Evolutionary conservation across 345 rosid species (phyloP), one percentile per base, ranked within the genome.

Genomic region (Eucalyptus sp.): DNA sequence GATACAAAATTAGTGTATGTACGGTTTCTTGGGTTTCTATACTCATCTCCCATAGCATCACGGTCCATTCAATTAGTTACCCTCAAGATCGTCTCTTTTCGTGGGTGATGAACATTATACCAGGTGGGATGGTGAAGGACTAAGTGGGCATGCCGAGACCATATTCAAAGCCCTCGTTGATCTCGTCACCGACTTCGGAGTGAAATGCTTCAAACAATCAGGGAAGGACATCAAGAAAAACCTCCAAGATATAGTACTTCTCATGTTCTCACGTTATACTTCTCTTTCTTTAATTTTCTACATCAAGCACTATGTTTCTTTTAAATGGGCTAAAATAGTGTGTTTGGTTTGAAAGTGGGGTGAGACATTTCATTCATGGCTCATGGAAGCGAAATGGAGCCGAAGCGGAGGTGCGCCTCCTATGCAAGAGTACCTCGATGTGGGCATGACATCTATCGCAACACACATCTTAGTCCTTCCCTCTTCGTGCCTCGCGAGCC

Each of bases 351-450:
- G 3, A 50, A 44, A 96, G 98, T 96, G 97, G 98, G 13, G 60
- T 11, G 96, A 94, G 86, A 94, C 96, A 87, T 96, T 96, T 90
- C 93, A 56, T 51, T 89, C 97, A 27, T 95, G 95, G 98, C 91
- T 93, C 46, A 68, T 50, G 56, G 98, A 96, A 93, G 93, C 98
- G 2, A 87, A 89, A 51, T 94, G 96, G 95, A 93, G 95, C 89
- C 91, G 83, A 92, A 92, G 87, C n/a, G 93, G 92, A 71, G 43
- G 50, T 41, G 64, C 87, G 27, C 92, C 95, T n/a, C 60, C 94
- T 20, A 89, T 79, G 37, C 91, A 94, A 5, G 97, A 92, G 71
- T 95, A 96, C 88, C 87, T 95, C 48, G 71, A 62, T 87, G 91
- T 88, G 9, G 96, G 93, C 88, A 94, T 92, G 92, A 89, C 50